Conservation (phyloP, 192 early-diverging fungal species). For the Entomortierella lignicola region DNA sequence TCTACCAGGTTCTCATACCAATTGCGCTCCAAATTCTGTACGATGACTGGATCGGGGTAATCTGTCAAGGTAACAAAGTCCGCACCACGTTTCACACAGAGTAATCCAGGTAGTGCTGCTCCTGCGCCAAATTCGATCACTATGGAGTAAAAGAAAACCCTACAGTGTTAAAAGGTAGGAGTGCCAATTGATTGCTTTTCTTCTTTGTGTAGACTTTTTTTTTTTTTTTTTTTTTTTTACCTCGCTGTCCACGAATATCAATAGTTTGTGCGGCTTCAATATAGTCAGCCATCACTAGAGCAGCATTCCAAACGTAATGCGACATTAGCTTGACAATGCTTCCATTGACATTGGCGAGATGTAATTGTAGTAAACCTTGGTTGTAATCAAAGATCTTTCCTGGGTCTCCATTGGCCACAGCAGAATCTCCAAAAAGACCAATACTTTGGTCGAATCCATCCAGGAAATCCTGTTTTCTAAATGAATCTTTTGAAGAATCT, state of each 20-base stretch:
- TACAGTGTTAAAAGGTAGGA: too few relatives aligned
- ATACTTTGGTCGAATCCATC: conserved; percentile 48
- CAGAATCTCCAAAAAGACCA: conserved; percentile 51
- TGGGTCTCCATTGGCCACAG: conserved; percentile 36
- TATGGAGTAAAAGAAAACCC: not conserved
- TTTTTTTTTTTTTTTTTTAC: conserved; percentile 6
- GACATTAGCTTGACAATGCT: conserved; percentile 44
- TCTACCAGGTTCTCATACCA: conserved; percentile 50
- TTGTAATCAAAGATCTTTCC: conserved; percentile 50
- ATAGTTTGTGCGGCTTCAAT: conserved; percentile 28
- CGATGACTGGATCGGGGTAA: conserved; percentile 40
- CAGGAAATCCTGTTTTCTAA: conserved; percentile 10
- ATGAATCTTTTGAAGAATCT: not conserved
- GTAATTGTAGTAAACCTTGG: conserved; percentile 13
- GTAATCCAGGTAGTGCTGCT: conserved; percentile 43
- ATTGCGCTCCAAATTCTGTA: conserved; percentile 43
- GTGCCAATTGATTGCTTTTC: not conserved
- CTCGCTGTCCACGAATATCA: conserved; percentile 32
- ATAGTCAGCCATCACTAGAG: conserved; percentile 46
- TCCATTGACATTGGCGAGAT: conserved; percentile 45
- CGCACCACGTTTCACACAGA: conserved; percentile 29
- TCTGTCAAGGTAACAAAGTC: conserved; percentile 35
- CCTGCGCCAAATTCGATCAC: conserved; percentile 52
- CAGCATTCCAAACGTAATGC: conserved; percentile 50
- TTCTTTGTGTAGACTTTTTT: not conserved